Percentiles rank a stretch among this genome's conserved stretches.
phyloP scores from a whole-genome alignment of 345 rosid species.

The Corchorus olitorius region DNA sequence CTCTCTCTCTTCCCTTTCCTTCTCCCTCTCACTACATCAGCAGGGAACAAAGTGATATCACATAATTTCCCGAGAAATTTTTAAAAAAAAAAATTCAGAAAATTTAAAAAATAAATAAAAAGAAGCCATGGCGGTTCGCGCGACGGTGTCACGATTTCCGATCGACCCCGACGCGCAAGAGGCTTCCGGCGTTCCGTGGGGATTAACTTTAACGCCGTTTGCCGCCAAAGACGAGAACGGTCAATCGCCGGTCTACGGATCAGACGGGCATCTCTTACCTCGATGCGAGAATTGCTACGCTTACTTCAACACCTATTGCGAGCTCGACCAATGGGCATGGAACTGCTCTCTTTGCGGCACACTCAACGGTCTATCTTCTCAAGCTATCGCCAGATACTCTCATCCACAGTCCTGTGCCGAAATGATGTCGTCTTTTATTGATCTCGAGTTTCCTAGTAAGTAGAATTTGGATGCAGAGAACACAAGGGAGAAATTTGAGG shows the following conservation, averaged over 20 bases:
- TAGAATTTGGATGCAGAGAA: not conserved
- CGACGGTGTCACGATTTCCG: conserved; percentile 83
- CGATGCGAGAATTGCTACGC: conserved; percentile 94
- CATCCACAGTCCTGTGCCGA: conserved; percentile 76
- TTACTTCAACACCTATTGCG: conserved; percentile 92
- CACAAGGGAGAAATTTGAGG: not conserved
- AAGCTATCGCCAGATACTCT: conserved; percentile 80
- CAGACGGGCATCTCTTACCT: conserved; percentile 77
- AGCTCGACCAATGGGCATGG: conserved; percentile 99
- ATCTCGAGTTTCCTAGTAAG: conserved; percentile 84
- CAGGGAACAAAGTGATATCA: not conserved
- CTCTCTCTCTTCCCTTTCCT: not conserved
- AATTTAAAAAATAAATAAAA: no score
- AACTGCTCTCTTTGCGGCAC: conserved; percentile 86
- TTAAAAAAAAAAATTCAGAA: no score
- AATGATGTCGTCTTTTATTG: conserved; percentile 90
- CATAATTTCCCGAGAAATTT: not conserved
- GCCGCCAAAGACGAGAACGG: conserved; percentile 85
- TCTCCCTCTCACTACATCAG: not conserved
- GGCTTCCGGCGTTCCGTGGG: conserved; percentile 90
- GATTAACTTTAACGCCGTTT: conserved; percentile 86
- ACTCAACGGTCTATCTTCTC: conserved; percentile 76
- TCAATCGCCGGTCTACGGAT: conserved; percentile 74
- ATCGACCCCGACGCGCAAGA: conserved; percentile 76
- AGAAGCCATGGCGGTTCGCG: conserved; percentile 72